Base-by-base conservation (phyloP, 78 protist species). In the Cavenderia fasciculata region DNA sequence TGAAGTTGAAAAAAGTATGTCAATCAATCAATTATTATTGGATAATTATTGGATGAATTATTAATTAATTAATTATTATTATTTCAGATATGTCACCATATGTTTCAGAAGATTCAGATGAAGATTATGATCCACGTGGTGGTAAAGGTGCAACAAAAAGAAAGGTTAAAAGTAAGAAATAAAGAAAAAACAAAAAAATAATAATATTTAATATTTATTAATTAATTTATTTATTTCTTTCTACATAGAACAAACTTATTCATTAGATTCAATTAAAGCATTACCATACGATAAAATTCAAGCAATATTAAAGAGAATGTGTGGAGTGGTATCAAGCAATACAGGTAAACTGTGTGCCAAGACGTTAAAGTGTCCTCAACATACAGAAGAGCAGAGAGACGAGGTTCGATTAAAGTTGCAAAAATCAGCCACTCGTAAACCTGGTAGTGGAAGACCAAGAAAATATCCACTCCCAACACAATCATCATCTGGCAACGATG, bases 321-420 rank as follows among this genome's bases (percentile, higher is more conserved):
- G 92, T 72, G 92, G 85, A 14, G 92, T 86, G 1, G 66, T 74
- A 43, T 86, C 92, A 65, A 86, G 34, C 8, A 86, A 46, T 38
- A 86, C 92, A 1, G 84, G 84, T 43, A 86, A 61, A 52, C 44
- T 86, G 76, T 87, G 93, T 49, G 70, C 85, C 23, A 68, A 77
- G 31, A 72, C 93, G 31, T 51, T 87, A 43, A 87, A 75, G 51
- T 87, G 93, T 62, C 93, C 93, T 19, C 74, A 63, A 65, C 92
- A 86, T 44, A 65, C 75, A 21, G 92, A 86, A 21, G 71, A 61
- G 25, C 92, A 74, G 34, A 73, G 92, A 66, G 87, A 74, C 18
- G 63, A 72, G 34, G 27, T 86, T 25, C 70, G 92, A 72, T 14
- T 21, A 14, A 29, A 27, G 10, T 8, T 78, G n/a, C n/a, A n/a